Percentiles rank a stretch among this genome's conserved stretches.
These are phyloP conservation scores for Kuraishia piskuri DNA, from an alignment of 805 yeast genomes.

Conservation along the genomic window DNA sequence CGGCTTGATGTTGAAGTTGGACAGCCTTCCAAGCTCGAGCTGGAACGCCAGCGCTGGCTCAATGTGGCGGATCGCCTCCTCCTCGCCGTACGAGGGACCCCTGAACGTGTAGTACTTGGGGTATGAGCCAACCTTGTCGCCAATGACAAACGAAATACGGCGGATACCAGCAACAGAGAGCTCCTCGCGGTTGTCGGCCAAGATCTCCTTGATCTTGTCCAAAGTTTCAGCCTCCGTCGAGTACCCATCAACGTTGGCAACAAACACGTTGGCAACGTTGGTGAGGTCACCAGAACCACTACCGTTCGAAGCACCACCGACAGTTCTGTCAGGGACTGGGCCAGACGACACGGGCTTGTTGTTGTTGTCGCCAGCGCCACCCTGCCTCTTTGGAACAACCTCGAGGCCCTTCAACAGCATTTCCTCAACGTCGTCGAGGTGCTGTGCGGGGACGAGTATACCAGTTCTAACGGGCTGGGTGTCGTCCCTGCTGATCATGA, in stretches of 20 bases:
- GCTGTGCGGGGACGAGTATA: slow-evolving; percentile 70
- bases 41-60: slow-evolving; percentile 98
- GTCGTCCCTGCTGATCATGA: slow-evolving; percentile 61
- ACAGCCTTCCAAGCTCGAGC: slow-evolving; percentile 86
- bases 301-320: slow-evolving; percentile 9
- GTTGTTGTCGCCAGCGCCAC: slow-evolving; percentile 20
- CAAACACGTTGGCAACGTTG: slow-evolving; percentile 78
- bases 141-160: slow-evolving; percentile 88
- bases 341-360: slow-evolving; percentile 27
- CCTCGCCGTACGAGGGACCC: slow-evolving; percentile 80
- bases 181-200: slow-evolving; percentile 64
- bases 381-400: slow-evolving; percentile 44
- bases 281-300: slow-evolving; percentile 32
- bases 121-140: slow-evolving; percentile 74
- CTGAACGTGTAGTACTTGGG: slow-evolving; percentile 95
- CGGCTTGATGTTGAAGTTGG: slow-evolving; percentile 91
- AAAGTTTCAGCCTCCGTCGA: slow-evolving; percentile 62
- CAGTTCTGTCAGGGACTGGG: slow-evolving; percentile 40
- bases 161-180: slow-evolving; percentile 69
- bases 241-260: slow-evolving; percentile 68
- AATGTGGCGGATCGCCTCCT: slow-evolving; percentile 91
- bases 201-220: slow-evolving; percentile 50
- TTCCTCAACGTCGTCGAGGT: slow-evolving; percentile 87
- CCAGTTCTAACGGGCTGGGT: slow-evolving; percentile 76
- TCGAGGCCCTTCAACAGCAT: slow-evolving; percentile 69